Evolutionary conservation across 2,329 filamentous ascomycete genomes (phyloP).

Genomic region (Stemphylium lycopersici): DNA sequence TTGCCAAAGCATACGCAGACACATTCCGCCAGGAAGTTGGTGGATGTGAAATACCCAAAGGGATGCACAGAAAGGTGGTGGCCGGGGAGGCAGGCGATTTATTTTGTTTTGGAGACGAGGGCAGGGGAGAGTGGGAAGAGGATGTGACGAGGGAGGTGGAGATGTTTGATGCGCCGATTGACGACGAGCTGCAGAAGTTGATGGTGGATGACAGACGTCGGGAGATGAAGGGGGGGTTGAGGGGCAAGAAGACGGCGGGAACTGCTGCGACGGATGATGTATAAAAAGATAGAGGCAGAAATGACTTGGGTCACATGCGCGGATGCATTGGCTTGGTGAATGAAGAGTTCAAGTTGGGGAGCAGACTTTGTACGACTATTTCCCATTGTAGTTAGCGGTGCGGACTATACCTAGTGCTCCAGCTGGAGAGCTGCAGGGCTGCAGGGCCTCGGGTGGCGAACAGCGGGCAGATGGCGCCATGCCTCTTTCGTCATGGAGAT

Average conservation of each 20-base stretch:
- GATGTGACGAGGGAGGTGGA: slow-evolving; percentile 19
- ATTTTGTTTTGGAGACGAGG: slow-evolving; percentile 64
- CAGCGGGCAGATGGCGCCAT: slow-evolving; percentile 1
- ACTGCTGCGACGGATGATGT: neutral
- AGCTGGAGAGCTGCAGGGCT: neutral
- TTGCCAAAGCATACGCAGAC: slow-evolving; percentile 60
- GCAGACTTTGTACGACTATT: neutral
- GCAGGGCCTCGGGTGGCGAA: neutral
- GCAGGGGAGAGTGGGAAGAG: slow-evolving; percentile 38
- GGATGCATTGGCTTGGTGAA: neutral
- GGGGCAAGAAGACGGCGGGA: neutral
- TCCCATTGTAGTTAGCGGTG: neutral
- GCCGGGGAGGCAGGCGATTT: slow-evolving; percentile 62
- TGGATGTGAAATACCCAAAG: slow-evolving; percentile 60
- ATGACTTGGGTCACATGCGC: neutral
- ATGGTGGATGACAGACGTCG: neutral
- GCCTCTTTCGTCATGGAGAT: slow-evolving; percentile 11
- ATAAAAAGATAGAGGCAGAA: neutral
- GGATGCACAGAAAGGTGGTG: slow-evolving; percentile 40
- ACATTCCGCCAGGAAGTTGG: slow-evolving; percentile 70
- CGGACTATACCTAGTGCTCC: neutral
- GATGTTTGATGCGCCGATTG: slow-evolving; percentile 10
- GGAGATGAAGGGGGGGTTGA: neutral
- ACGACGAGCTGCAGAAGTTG: slow-evolving; percentile 3
- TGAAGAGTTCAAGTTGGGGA: no score